Conservation (phyloP, 805 yeast genomes). For the Candida suzukii region DNA sequence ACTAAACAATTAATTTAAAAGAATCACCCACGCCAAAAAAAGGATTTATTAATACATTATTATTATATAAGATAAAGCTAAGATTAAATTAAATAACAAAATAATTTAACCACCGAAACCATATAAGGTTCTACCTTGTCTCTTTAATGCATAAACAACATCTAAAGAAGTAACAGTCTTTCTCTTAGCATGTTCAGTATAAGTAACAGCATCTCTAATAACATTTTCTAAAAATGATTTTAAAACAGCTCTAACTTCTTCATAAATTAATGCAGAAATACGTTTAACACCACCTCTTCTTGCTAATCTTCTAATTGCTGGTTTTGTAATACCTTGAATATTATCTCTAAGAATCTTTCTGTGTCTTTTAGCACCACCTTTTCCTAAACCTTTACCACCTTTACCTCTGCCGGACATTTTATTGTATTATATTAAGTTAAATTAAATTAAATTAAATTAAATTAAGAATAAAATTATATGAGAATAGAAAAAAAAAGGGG, state of each 20-base stretch:
- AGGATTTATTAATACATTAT: no score
- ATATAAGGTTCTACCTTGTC: slow-evolving; percentile 99
- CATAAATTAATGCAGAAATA: slow-evolving; percentile 97
- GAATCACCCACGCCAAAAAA: no score
- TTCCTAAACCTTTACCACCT: slow-evolving; percentile 99
- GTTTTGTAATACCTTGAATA: slow-evolving; percentile 99
- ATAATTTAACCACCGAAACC: slow-evolving; percentile 95
- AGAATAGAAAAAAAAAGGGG: no score
- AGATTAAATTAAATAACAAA: background rate
- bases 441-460: no score
- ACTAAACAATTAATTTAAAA: no score
- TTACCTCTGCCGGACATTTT: slow-evolving; percentile 99
- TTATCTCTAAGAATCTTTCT: slow-evolving; percentile 98
- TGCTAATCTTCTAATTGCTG: slow-evolving; percentile 99
- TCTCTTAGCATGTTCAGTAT: slow-evolving; percentile 99
- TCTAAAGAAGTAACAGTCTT: slow-evolving; percentile 98
- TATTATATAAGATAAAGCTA: no score
- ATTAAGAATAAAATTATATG: no score
- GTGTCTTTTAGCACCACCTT: slow-evolving; percentile 99
- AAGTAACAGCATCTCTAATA: slow-evolving; percentile 98
- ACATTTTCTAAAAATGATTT: slow-evolving; percentile 95
- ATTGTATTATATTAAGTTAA: background rate
- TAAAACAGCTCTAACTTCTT: slow-evolving; percentile 96
- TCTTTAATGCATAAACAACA: slow-evolving; percentile 98
- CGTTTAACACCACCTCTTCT: slow-evolving; percentile 99